Base-by-base conservation (phyloP, 768 basidiomycete genomes). In the Ramaria sp. region DNA sequence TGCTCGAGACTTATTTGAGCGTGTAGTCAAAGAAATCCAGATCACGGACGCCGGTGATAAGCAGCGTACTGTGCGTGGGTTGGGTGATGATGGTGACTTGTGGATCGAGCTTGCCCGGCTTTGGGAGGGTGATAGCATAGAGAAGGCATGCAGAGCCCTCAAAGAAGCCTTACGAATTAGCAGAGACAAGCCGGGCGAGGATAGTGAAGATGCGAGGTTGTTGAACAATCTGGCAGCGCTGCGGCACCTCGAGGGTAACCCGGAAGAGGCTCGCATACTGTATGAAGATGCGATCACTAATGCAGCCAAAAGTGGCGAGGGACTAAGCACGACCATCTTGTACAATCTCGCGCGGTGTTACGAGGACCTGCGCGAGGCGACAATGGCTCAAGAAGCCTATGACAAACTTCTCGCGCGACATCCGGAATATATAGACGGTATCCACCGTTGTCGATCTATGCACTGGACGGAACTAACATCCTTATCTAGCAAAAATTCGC, bases 341-440 rank as follows among this genome's bases (percentile, higher is more conserved):
- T 98, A 91, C 71, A 99, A 99, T 66, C 81, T 97, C 22, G 96
- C 88, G 0, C 76, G 93, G 58, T 85, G 88, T 15, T 94, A 92
- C 63, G 96, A 99, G 68, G 91, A 92, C 48, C 75, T 80, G 53
- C 86, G 86, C 1, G 84, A 90, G 37, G 75, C 78, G 4, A 75
- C 70, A 1, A 75, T 84, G 59, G 94, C 95, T 1, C 84, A 78
- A 60, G 89, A 87, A 62, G 91, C 90, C 1, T 98, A 94, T 63
- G 81, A 85, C 49, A 91, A 92, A 69, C 75, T 98, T 9, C 70
- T 97, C 37, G 73, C 81, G n/a, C 78, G 87, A 53, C 95, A 98
- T 74, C 91, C 94, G 1, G 96, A 98, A 71, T 97, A 95, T 66
- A 80, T 93, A 22, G 95, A 97, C 66, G 95, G 94, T 95, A 62